Conservation (phyloP, 2,329 filamentous ascomycete genomes). For the Aspergillus quadricinctus region DNA sequence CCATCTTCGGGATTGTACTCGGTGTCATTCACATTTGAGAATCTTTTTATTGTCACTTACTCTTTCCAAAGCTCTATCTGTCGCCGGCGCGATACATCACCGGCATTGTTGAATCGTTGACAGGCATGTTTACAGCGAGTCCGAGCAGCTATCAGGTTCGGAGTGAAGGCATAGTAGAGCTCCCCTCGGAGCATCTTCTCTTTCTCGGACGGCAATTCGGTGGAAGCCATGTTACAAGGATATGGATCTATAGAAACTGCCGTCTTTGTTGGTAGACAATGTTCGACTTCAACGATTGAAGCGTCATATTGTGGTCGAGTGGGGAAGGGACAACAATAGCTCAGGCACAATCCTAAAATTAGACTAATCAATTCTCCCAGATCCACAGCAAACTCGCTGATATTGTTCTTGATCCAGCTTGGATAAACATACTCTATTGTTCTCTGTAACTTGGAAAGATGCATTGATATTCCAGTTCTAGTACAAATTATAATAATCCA, state of each 20-base stretch:
- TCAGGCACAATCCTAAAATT: neutral
- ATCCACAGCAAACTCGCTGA: neutral
- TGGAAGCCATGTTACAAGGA: neutral
- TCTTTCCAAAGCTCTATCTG: constrained; percentile 66
- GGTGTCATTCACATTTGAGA: neutral
- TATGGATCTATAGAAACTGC: constrained; percentile 12
- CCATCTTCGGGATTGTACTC: neutral
- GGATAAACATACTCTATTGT: constrained; percentile 8
- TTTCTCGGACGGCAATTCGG: constrained; percentile 15
- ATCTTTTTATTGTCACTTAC: constrained; percentile 46
- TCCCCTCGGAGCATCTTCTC: constrained; percentile 61
- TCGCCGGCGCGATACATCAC: constrained; percentile 56
- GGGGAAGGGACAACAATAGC: neutral
- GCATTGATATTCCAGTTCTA: neutral
- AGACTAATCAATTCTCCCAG: neutral
- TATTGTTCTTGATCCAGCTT: constrained; percentile 12
- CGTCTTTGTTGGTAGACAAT: neutral
- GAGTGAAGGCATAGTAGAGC: constrained; percentile 69
- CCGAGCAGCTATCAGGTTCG: constrained; percentile 61
- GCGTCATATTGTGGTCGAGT: neutral
- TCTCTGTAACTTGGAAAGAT: neutral
- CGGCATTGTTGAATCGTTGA: constrained; percentile 59
- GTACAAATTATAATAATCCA: neutral
- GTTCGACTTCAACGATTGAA: neutral
- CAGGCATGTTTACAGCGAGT: constrained; percentile 60